Evolutionary conservation across 306 rosid genomes (phyloP).

Genomic region (Urtica urens): DNA sequence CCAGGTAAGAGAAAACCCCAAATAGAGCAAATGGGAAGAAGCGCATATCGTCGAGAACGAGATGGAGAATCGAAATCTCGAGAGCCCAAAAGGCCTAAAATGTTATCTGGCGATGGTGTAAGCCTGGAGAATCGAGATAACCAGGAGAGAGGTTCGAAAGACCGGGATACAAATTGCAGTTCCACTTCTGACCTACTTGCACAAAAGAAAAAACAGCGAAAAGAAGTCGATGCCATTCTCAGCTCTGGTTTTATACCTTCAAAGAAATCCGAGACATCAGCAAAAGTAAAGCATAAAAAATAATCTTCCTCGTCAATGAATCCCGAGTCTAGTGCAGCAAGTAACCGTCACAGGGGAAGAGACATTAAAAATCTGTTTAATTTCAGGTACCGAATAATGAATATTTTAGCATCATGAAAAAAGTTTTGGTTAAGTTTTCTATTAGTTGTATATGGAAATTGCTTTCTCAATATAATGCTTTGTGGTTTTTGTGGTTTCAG

Average conservation of each 20-base stretch:
- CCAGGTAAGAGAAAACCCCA: slow-evolving; percentile 33
- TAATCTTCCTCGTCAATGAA: slow-evolving; percentile 36
- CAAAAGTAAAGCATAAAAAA: slow-evolving; percentile 35
- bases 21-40: slow-evolving; percentile 25
- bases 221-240: slow-evolving; percentile 86
- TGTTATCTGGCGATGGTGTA: slow-evolving; percentile 25
- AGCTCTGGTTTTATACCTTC: slow-evolving; percentile 66
- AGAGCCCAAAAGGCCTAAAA: slow-evolving; percentile 24
- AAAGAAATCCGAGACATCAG: slow-evolving; percentile 42
- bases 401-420: neutral
- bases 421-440: neutral
- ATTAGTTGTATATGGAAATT: too few species aligned
- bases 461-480: neutral
- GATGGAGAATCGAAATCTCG: slow-evolving; percentile 21
- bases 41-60: slow-evolving; percentile 21
- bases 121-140: slow-evolving; percentile 20
- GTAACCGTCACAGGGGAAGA: slow-evolving; percentile 49
- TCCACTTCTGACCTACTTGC: slow-evolving; percentile 37
- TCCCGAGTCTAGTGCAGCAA: slow-evolving; percentile 20
- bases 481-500: neutral
- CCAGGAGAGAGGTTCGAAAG: slow-evolving; percentile 28
- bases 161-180: slow-evolving; percentile 24
- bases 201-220: slow-evolving; percentile 87
- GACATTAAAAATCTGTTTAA: slow-evolving; percentile 29
- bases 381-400: slow-evolving; percentile 17